Base-by-base conservation (phyloP, 768 basidiomycete species). In the Phlegmacium glaucopus region DNA sequence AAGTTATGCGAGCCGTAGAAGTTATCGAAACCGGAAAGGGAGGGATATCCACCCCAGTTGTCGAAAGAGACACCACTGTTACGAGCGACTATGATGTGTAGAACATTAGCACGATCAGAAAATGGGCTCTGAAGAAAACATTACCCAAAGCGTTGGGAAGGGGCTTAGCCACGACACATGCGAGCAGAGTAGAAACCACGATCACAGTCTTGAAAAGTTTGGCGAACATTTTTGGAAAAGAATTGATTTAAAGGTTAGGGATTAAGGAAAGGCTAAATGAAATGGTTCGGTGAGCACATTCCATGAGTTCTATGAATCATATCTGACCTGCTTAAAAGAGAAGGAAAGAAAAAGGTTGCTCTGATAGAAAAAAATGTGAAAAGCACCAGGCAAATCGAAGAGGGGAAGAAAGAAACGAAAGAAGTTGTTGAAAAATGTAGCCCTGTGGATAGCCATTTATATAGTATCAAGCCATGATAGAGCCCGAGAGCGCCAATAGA, bases 1-100 rank as follows among this genome's bases (percentile, higher is more conserved):
- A 74, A 77, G 64, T 75, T 71, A 46, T 68, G 66, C 15, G 58
- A 44, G n/a, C 75, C 74, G 47, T 71, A 71, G 62, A 76, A 76
- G 63, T 69, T 67, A 49, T 75, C 76, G 56, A 77, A 75, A 52
- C 62, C 61, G 45, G 44, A 44, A 53, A 72, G 49, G 9, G 67
- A 71, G 45, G 61, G 53, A 51, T 66, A 54, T 5, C 72, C 72
- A 1, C 63, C 60, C 59, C 66, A 77, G 61, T 63, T 63, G 44
- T 67, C 58, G 61, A 71, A 67, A 32, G 61, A 64, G 48, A 32
- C 30, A 32, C 13, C 30, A 32, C 30, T 13, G n/a, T n/a, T n/a
- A 32, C 30, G 30, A 13, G 30, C 30, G 44, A 37, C 26, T 10
- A 15, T 9, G 12, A 16, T 9, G 9, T 6, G 9, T 11, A n/a